Conservation (phyloP, 2,329 filamentous ascomycete species). For the Thielaviopsis populi region DNA sequence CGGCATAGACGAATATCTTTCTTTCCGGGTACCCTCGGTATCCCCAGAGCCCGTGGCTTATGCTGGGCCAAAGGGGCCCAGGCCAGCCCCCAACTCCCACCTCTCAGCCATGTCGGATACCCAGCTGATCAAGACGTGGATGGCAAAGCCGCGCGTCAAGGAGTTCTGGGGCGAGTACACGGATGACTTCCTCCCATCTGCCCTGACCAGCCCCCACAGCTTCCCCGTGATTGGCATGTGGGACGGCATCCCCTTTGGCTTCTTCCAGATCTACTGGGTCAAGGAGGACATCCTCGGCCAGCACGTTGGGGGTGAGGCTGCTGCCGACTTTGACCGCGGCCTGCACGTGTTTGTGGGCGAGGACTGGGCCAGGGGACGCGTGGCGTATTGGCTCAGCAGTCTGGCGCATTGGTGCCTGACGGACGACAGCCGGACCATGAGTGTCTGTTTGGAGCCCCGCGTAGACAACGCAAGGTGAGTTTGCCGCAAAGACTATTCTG, state of each 20-base stretch:
- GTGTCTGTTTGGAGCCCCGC: constrained; percentile 73
- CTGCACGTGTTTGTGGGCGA: constrained; percentile 83
- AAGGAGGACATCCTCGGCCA: constrained; percentile 73
- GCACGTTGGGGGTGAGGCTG: constrained; percentile 44
- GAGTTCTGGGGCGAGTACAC: constrained; percentile 67
- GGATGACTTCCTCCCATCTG: constrained; percentile 50
- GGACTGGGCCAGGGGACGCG: constrained; percentile 74
- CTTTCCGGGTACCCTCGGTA: constrained; percentile 69
- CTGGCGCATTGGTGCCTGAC: constrained; percentile 76
- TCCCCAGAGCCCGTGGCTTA: constrained; percentile 49
- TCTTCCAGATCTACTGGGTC: constrained; percentile 97
- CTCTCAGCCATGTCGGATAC: constrained; percentile 36
- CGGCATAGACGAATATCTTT: constrained; percentile 68
- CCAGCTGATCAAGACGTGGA: constrained; percentile 64
- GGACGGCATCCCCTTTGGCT: constrained; percentile 90
- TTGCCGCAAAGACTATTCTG: background rate
- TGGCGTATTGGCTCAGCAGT: constrained; percentile 68
- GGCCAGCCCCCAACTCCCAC: constrained; percentile 25
- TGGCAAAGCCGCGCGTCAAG: constrained; percentile 69
- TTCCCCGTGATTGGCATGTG: constrained; percentile 89
- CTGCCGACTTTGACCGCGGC: constrained; percentile 72
- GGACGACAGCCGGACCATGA: constrained; percentile 66
- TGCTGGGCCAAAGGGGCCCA: constrained; percentile 39
- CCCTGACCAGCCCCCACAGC: constrained; percentile 53
- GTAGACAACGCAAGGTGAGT: constrained; percentile 78